phyloP scores from a whole-genome alignment of 2,329 filamentous ascomycete genomes.

The Gaeumannomyces sp. region DNA sequence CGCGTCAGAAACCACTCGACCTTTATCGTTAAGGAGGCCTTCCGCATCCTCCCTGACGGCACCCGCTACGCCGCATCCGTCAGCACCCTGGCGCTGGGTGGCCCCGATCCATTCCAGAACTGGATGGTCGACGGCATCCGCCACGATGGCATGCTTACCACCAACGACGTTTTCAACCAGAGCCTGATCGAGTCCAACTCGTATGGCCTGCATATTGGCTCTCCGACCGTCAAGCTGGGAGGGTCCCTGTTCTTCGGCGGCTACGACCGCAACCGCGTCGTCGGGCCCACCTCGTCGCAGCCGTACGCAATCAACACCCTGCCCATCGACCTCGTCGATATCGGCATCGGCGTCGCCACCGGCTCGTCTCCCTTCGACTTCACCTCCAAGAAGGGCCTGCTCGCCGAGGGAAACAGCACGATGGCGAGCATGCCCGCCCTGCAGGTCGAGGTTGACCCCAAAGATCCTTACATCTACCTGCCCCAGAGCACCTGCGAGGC shows the following conservation, averaged over 20 bases:
- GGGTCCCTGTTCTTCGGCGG: slow-evolving; percentile 27
- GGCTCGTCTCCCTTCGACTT: slow-evolving; percentile 16
- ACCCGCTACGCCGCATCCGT: background rate
- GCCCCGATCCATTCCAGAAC: slow-evolving; percentile 10
- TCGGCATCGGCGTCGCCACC: slow-evolving; percentile 19
- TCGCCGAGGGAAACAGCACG: too few species aligned
- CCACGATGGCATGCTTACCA: too few species aligned
- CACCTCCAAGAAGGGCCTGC: background rate
- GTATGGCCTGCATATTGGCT: slow-evolving; percentile 27
- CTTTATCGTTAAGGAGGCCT: too few species aligned
- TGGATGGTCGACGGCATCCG: too few species aligned
- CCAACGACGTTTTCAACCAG: too few species aligned
- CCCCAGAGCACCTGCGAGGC: slow-evolving; percentile 32
- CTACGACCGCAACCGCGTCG: slow-evolving; percentile 26
- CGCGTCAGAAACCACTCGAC: slow-evolving; percentile 3
- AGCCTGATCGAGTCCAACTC: slow-evolving; percentile 20
- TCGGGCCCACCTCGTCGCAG: slow-evolving; percentile 17
- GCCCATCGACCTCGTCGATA: slow-evolving; percentile 15
- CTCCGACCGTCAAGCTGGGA: slow-evolving; percentile 19
- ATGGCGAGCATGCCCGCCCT: too few species aligned
- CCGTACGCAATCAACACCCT: slow-evolving; percentile 17
- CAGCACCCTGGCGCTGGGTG: background rate
- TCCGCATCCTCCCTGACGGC: background rate
- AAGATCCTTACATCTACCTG: slow-evolving; percentile 32
- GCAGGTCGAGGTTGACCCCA: slow-evolving; percentile 18